Evolutionary conservation across 1,139 yeast species (phyloP), one percentile per base, ranked within the genome.

Genomic region (Insectozyma bohioensis): DNA sequence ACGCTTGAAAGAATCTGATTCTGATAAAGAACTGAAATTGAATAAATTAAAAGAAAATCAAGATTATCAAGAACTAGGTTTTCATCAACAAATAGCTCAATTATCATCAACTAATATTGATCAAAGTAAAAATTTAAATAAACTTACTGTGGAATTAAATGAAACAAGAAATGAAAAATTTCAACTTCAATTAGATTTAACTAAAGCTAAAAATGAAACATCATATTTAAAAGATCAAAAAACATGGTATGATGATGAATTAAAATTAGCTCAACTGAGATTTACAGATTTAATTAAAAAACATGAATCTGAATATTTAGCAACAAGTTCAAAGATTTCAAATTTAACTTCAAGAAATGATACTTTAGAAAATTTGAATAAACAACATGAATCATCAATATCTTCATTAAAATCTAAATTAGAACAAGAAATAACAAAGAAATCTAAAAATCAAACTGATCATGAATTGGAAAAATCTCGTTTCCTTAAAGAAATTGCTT

Each of bases 401-500:
- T 35, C 37, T 11, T 37, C 34, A 1, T 38, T 57, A 14, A 51
- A 51, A 25, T 24, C 37, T 35, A 65, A 67, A 14, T 49, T 79
- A 12, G 78, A 73, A 31, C 76, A 70, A 37, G 65, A 71, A 30
- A 51, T 69, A 6, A 58, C 73, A 1, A 47, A 63, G 6, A 66
- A 68, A 15, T 46, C 60, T 2, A 48, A 49, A n/a, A 40, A 54
- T 12, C 58, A 55, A 31, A 48, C 54, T 5, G 52, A 56, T 24
- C 44, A 41, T 22, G 65, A 63, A 30, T 42, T 52, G 12, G 61
- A 54, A 30, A 78, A 75, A 41, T 75, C 76, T 19, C 78, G 74
- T 26, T 79, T 77, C 46, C 57, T 78, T 26, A 73, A 72, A 34
- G 95, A 86, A 48, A 63, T 84, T 49, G 58, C 76, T 2, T 60